Conservation (phyloP, 2,329 filamentous ascomycete genomes). For the Bipolaris gigantea region DNA sequence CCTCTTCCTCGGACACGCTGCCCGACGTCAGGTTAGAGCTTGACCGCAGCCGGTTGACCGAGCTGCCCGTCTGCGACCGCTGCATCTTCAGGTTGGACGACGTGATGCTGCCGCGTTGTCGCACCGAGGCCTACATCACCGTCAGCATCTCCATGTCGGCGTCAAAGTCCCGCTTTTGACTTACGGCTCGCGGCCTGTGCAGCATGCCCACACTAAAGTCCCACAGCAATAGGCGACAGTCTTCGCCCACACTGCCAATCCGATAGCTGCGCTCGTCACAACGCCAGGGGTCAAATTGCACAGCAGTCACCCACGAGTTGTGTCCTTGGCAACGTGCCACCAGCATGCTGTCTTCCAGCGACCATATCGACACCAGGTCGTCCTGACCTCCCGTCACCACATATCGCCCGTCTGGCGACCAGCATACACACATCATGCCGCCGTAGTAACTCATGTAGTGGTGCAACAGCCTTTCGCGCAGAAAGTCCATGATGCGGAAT, state of each 20-base stretch:
- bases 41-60: conserved; percentile 66
- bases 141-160: neutral
- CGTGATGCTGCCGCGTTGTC: conserved; percentile 59
- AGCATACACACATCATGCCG: conserved; percentile 88
- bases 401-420: conserved; percentile 97
- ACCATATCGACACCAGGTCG: conserved; percentile 96
- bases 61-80: conserved; percentile 62
- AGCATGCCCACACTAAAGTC: conserved; percentile 98
- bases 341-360: conserved; percentile 76
- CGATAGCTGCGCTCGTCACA: conserved; percentile 95
- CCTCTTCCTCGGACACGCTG: conserved; percentile 60
- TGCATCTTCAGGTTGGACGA: conserved; percentile 51
- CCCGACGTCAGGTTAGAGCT: conserved; percentile 66
- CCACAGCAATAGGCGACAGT: conserved; percentile 88
- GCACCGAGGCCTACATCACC: conserved; percentile 53
- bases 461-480: conserved; percentile 88
- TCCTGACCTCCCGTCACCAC: conserved; percentile 94
- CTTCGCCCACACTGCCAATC: conserved; percentile 94
- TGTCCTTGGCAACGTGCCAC: conserved; percentile 94
- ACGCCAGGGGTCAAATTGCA: conserved; percentile 95
- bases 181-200: conserved; percentile 80
- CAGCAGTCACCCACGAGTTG: conserved; percentile 90
- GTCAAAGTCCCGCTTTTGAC: neutral
- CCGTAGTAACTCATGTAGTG: conserved; percentile 92
- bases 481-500: conserved; percentile 85